These are phyloP conservation scores for Ganoderma lucidum DNA, from an alignment of 1,284 basidiomycete species.

Conservation along the genomic window DNA sequence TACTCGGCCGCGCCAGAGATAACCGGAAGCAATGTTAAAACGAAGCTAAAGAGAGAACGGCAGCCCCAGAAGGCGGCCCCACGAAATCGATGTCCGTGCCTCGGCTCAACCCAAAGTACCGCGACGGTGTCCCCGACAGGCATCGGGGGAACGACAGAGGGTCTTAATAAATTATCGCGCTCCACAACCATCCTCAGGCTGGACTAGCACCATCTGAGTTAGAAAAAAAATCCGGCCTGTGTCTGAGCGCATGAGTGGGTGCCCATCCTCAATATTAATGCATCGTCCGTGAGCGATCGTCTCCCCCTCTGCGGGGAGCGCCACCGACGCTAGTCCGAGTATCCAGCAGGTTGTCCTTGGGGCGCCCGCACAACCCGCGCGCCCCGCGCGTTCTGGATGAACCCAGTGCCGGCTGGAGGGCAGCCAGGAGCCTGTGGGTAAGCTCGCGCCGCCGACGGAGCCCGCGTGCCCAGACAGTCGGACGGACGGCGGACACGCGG, in stretches of 20 bases:
- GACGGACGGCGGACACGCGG: slow-evolving; percentile 7
- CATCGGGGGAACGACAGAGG: slow-evolving; percentile 1
- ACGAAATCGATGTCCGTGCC: neutral
- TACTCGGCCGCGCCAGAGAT: neutral
- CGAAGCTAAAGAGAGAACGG: neutral
- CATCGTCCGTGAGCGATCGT: neutral
- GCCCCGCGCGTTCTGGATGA: slow-evolving; percentile 5
- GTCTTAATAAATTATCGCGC: neutral
- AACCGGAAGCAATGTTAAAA: neutral
- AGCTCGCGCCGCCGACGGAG: slow-evolving; percentile 5
- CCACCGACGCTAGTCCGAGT: neutral
- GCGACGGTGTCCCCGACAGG: slow-evolving; percentile 3
- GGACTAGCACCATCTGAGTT: neutral
- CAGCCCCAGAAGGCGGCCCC: neutral
- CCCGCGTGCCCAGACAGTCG: slow-evolving; percentile 6
- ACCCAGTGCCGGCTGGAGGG: slow-evolving; percentile 1
- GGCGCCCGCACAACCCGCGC: neutral
- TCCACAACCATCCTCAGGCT: neutral
- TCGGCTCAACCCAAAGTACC: neutral
- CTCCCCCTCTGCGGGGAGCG: neutral
- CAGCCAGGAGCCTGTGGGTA: neutral
- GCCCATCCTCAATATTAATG: too few relatives aligned
- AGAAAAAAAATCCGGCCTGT: neutral
- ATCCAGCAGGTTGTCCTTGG: neutral
- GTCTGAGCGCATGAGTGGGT: too few relatives aligned